phyloP scores from a whole-genome alignment of 352 stramenopile species.

The Globisporangium perplexum region DNA sequence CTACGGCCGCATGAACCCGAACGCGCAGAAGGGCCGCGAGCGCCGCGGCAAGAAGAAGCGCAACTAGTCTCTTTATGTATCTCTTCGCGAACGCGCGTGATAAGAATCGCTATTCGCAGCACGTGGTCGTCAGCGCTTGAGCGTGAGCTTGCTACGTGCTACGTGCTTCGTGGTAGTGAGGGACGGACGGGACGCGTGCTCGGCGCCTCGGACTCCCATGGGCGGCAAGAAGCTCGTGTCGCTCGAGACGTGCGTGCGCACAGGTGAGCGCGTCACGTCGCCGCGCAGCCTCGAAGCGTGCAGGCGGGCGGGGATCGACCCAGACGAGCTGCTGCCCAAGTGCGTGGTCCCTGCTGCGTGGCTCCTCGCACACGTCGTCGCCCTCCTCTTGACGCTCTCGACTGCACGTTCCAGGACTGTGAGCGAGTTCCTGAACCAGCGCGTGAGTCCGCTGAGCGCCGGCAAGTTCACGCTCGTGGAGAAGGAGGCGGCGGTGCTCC shows the following conservation, averaged over 20 bases:
- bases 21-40: slow-evolving; percentile 94
- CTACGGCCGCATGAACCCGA: slow-evolving; percentile 95
- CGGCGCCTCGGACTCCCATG: slow-evolving; percentile 5
- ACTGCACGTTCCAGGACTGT: slow-evolving; percentile 20
- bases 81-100: background rate
- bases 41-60: slow-evolving; percentile 97
- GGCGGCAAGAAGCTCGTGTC: slow-evolving; percentile 39
- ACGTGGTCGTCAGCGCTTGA: too few species aligned
- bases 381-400: background rate
- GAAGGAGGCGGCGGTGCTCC: slow-evolving; percentile 63
- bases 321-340: slow-evolving; percentile 60
- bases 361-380: background rate
- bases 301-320: slow-evolving; percentile 57
- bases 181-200: background rate
- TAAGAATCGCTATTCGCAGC: background rate
- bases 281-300: slow-evolving; percentile 68
- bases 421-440: slow-evolving; percentile 45
- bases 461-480: slow-evolving; percentile 61
- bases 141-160: too few species aligned
- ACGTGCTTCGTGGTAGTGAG: too few species aligned
- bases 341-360: slow-evolving; percentile 5
- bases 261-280: slow-evolving; percentile 50
- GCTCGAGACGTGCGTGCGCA: slow-evolving; percentile 37
- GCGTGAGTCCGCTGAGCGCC: slow-evolving; percentile 1
- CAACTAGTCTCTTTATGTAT: slow-evolving; percentile 29